Evolutionary conservation across 768 basidiomycete species (phyloP), one percentile per base, ranked within the genome.

Genomic region (Pleurotus ostreatus): DNA sequence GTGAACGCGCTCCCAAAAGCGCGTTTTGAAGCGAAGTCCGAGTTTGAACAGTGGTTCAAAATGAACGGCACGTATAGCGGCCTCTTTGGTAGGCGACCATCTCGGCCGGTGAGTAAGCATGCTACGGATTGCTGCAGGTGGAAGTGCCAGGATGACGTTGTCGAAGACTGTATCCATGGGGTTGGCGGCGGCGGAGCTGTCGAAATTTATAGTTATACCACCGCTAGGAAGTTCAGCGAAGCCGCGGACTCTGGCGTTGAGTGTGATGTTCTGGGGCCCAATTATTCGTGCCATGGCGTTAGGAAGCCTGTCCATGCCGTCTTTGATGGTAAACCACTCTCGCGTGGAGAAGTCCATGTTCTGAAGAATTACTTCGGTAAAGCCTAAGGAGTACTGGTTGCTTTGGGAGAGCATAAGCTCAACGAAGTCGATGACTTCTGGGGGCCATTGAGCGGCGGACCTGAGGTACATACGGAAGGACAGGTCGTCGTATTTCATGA

Each of bases 291-390:
- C 39, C 51, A 52, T 52, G 38, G 51, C 51, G 7, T 39, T 52
- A 2, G 51, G 51, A 16, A 52, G 51, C n/a, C 39, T 16, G 39
- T 52, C 51, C 51, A 52, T 52, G 15, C 51, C 51, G 22, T n/a
- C 51, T 52, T 52, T 52, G 51, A 52, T 52, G 18, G 51, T 52
- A 30, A 52, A 52, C 51, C 51, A 52, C 38, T 52, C 51, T 20
- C 22, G 38, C 38, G 51, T 52, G 37, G 51, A n/a, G 38, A 52
- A 52, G 38, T 52, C 51, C 51, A 52, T 52, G 22, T 52, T 52
- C 23, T 41, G 51, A 12, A 41, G 4, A 15, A 52, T 52, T 4
- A 52, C 25, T 25, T 52, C 51, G 6, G 51, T 34, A n/a, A 52
- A 52, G 51, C 51, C 41, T 9, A 52, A 39, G 11, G 51, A 30